Evolutionary conservation across 2,329 filamentous ascomycete species (phyloP), one percentile per base, ranked within the genome.

Genomic region (Dryadomyces quercivorus): DNA sequence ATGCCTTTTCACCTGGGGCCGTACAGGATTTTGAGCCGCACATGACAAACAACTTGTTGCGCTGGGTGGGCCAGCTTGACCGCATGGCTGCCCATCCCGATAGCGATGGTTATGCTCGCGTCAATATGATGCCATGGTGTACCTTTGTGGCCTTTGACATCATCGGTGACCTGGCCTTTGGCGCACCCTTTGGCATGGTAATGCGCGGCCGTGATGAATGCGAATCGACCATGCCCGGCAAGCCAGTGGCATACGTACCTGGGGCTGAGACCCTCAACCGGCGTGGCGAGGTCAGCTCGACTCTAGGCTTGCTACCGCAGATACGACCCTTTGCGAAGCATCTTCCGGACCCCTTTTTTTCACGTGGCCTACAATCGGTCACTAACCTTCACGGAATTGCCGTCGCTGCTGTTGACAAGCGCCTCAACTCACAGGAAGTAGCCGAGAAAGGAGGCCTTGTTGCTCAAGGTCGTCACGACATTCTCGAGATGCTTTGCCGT

Each of bases 1-100:
- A 86, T 64, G 85, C 82, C 31, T 86, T 87, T 44, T 54, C 51
- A 20, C 57, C 57, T 15, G 55, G 55, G 3, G 57, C 57, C n/a
- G 55, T 58, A 2, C 57, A 58, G 16, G 55, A 56, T 36, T 58
- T 58, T 50, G 57, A 58, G 51, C 55, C 57, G 40, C 57, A 58
- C 55, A 58, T 58, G 55, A 49, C 57, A 4, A 42, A 38, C 36
- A 58, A 58, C 48, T 49, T 58, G 12, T 12, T 46, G 26, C 55
- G 55, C 31, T 58, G 57, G 57, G 57, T 58, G 1, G 44, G 47
- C 40, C 47, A 55, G 38, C 53, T 58, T 5, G 57, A 58, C 42
- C 15, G 15, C 6, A 51, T 56, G 1, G 16, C 55, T 1, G 26
- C 42, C 18, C 47, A 56, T 7, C 34, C 57, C 1, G 51, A 54